These are phyloP conservation scores for Paradendryphiella salina DNA, from an alignment of 2,329 filamentous ascomycete species.

Conservation along the genomic window DNA sequence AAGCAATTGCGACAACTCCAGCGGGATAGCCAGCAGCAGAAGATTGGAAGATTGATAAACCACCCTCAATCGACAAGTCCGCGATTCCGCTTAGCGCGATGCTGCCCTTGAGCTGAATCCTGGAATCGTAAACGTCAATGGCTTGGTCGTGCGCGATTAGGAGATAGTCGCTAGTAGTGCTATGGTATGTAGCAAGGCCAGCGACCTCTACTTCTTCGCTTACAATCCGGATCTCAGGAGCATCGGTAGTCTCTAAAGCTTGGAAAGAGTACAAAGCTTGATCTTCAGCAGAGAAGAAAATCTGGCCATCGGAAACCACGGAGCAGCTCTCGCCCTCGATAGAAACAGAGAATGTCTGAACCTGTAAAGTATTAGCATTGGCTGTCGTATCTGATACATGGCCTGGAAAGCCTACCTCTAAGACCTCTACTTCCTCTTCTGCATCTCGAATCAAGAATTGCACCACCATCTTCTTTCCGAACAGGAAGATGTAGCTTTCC, in stretches of 20 bases:
- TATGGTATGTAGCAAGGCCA: constrained; percentile 30
- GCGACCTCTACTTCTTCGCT: constrained; percentile 23
- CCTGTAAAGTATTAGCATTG: constrained; percentile 16
- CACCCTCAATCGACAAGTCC: constrained; percentile 33
- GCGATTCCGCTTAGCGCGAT: constrained; percentile 27
- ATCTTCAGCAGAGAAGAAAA: constrained; percentile 37
- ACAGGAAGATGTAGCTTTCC: constrained; percentile 35
- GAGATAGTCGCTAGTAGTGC: constrained; percentile 24
- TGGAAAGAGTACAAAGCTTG: constrained; percentile 36
- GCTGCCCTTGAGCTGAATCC: constrained; percentile 21
- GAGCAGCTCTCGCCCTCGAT: constrained; percentile 36
- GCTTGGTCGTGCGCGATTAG: constrained; percentile 31
- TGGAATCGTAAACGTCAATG: constrained; percentile 30
- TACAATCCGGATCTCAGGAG: constrained; percentile 25
- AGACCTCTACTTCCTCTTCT: constrained; percentile 22
- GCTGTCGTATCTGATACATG: accelerated
- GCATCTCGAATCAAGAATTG: constrained; percentile 28
- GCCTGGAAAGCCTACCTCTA: constrained; percentile 19
- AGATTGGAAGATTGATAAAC: constrained; percentile 32
- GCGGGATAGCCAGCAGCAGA: constrained; percentile 13
- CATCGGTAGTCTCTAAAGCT: constrained; percentile 25
- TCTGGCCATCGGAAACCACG: constrained; percentile 22
- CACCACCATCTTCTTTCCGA: constrained; percentile 38
- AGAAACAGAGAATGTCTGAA: constrained; percentile 35
- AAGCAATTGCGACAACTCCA: constrained; percentile 32